Base-by-base conservation (phyloP, 768 basidiomycete genomes). In the Auriscalpium microsporum region DNA sequence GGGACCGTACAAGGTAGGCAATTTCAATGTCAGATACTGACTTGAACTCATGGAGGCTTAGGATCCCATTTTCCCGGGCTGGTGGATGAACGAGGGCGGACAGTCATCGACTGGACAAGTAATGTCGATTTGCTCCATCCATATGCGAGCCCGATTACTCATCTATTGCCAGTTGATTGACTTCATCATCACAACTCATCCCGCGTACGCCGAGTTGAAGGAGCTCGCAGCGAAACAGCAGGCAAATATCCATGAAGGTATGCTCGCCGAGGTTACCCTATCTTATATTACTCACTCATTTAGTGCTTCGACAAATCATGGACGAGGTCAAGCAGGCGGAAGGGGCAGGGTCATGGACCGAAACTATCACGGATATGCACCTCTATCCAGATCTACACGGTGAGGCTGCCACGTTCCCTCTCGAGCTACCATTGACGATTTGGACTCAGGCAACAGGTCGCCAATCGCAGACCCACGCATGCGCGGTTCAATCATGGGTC, bases 61-160 rank as follows among this genome's bases (percentile, higher is more conserved):
- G 82, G 86, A 97, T 65, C 85, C 92, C 7, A 78, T 94, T 35
- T 94, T 97, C 72, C 84, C 84, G 45, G 92, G 86, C 16, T 94
- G 91, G 87, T 99, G 95, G 96, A 96, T 97, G 93, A 99, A 94
- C 65, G 96, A 99, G 71, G 96, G 95, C 40, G 96, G 96, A 2
- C 96, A 99, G 71, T 96, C 94, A 8, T 94, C 94, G 1, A 99
- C 96, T 0, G 96, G 96, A n/a, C 91, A 93, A 72, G 87, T 87
- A 52, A 48, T 71, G 58, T 17, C 21, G 33, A 42, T 52, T 52
- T 2, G 23, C 6, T 17, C 6, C 8, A 34, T 23, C 21, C 2
- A 10, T 13, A 10, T 16, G 8, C 23, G 1, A 45, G 28, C 28
- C 2, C 5, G 28, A 28, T 2, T 4, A n/a, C 50, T 45, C 28